Percentiles rank a stretch among this genome's conserved stretches.
These are phyloP conservation scores for Populus trichocarpa DNA, from an alignment of 441 rosid species.

Conservation along the genomic window DNA sequence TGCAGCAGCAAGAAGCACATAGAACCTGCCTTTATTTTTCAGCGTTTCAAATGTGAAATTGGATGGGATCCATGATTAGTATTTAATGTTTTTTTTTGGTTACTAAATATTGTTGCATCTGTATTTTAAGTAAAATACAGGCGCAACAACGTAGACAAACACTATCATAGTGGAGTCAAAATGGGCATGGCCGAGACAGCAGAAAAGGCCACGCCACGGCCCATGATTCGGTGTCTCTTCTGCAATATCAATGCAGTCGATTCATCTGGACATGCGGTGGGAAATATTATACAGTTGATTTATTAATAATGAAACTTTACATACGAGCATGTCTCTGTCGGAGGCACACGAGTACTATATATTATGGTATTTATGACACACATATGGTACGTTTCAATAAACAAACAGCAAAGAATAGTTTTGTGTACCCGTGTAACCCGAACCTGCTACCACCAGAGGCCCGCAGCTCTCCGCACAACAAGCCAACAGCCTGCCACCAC, in stretches of 20 bases:
- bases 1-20: no score
- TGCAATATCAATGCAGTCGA: not conserved
- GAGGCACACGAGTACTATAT: not conserved
- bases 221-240: no score
- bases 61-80: no score
- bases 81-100: no score
- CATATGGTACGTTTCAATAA: not conserved
- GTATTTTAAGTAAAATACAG: no score
- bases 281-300: not conserved
- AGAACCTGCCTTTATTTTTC: no score
- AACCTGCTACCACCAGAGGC: not conserved
- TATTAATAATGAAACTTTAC: not conserved
- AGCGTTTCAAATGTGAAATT: no score
- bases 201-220: not conserved
- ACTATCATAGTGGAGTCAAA: not conserved
- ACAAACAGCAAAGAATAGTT: not conserved
- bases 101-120: no score
- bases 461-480: conserved; percentile 21
- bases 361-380: not conserved
- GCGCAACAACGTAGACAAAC: no score
- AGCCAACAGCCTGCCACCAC: conserved; percentile 25
- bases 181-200: not conserved
- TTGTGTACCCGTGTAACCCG: not conserved
- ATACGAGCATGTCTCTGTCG: not conserved
- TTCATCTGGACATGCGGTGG: not conserved